Evolutionary conservation across 169 alveolate species (phyloP), one percentile per base, ranked within the genome.

Genomic region (Cryptosporidium tyzzeri): DNA sequence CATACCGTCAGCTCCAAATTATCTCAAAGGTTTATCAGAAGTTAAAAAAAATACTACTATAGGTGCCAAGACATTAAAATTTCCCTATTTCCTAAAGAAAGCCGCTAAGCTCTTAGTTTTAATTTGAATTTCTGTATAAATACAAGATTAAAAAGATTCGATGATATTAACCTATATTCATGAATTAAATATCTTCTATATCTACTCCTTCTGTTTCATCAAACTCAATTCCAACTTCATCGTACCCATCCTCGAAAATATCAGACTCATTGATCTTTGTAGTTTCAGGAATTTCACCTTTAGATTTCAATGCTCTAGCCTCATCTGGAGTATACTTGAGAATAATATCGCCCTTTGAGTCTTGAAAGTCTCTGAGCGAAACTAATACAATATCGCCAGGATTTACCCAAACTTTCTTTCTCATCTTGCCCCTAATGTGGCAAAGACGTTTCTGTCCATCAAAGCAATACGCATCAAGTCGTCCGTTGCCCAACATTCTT

Each of bases 321-420:
- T 98, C 99, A 85, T 98, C 99, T 62, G 99, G 98, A 51, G 97
- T 94, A 94, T 97, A 98, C 95, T 98, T 98, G 53, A 97, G 97
- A 73, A 98, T 96, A 71, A 98, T 99, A 91, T 98, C 99, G 31
- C 99, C 99, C 93, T 98, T 98, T 71, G 97, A 98, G 86, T 97
- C 99, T 93, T 97, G 99, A 93, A 96, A 98, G 74, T 98, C 99
- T 84, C 99, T 93, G 21, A 98, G 96, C 4, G 99, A 98, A 45
- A 98, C 98, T 84, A 96, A 92, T 37, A 97, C 96, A 14, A 97
- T 97, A 91, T 98, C 99, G 5, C 99, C 99, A 53, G 97, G 95
- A 86, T 97, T 97, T 6, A 98, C 98, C 99, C 99, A 98, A 58
- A 98, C 99, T 91, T 98, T 96, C 93, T 97, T 97, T 91, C 99